Percentiles rank a stretch among this genome's conserved stretches.
phyloP scores from a whole-genome alignment of 192 early-diverging fungal genomes.

The Coemansia javaensis region DNA sequence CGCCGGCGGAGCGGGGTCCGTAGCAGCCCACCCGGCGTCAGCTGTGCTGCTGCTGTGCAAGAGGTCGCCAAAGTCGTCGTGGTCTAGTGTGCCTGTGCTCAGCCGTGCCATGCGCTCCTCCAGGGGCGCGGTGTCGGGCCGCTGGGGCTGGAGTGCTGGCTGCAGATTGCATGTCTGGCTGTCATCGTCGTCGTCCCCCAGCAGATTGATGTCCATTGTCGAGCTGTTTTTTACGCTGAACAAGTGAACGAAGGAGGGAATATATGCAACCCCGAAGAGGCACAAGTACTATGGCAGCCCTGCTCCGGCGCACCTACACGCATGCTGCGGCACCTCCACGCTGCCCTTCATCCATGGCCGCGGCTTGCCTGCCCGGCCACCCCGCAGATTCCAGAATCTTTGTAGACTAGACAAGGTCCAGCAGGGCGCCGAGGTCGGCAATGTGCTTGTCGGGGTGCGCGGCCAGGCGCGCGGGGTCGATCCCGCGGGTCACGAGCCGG shows the following conservation, averaged over 20 bases:
- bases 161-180: conserved; percentile 2
- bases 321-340: too few species aligned
- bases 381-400: background rate
- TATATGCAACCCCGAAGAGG: too few species aligned
- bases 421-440: conserved; percentile 5
- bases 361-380: too few species aligned
- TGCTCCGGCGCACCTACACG: too few species aligned
- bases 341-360: background rate
- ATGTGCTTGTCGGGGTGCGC: conserved; percentile 15
- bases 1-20: too few species aligned
- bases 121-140: background rate
- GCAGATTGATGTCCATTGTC: conserved; percentile 20
- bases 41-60: conserved; percentile 7
- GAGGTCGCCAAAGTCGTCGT: conserved; percentile 37
- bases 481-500: conserved; percentile 17
- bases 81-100: background rate
- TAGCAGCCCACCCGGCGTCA: too few species aligned
- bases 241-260: too few species aligned
- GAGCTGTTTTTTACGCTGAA: too few species aligned
- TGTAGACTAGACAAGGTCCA: conserved; percentile 1
- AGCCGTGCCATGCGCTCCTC: background rate
- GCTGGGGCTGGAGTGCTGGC: conserved; percentile 16
- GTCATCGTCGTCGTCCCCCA: conserved; percentile 8
- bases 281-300: too few species aligned
- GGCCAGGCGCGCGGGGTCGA: background rate